Base-by-base conservation (phyloP, 2,329 filamentous ascomycete genomes). In the Phyllosticta citriasiana region DNA sequence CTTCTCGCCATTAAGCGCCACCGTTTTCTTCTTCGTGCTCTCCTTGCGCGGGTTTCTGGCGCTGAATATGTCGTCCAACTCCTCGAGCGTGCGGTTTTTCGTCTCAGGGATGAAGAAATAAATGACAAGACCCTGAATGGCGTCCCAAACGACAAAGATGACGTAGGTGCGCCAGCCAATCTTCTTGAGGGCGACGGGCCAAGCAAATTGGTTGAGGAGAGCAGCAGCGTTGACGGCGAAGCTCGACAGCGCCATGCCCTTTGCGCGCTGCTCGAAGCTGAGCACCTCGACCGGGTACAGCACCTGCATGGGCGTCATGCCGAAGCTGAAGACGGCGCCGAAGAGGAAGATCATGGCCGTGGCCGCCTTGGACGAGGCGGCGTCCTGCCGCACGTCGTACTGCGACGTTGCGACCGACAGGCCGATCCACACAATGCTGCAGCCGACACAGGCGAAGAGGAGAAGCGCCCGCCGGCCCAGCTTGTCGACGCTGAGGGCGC, bases 261-360 rank as follows among this genome's bases (percentile, higher is more conserved):
- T 80, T 1, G 78, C 78, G 14, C 78, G 71, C 1, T 70, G 76
- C 62, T 78, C 76, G 61, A 79, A 79, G 9, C 74, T 72, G 12
- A 80, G 69, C 64, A 76, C 78, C 64, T 80, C 78, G n/a, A 79
- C 78, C 0, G 77, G 75, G 65, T 80, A 80, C 4, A 80, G 65
- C 9, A 75, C 76, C 65, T 79, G 77, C 19, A 80, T 67, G 1
- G 78, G 72, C 1, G 72, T 74, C 63, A 71, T 69, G 50, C 71
- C 72, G 57, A 69, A 69, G 6, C 68, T 62, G 62, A 69, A 74
- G 55, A 68, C 67, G 50, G 69, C 68, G 25, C 68, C 67, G 66
- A 74, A 74, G 12, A 74, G 63, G 63, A 72, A 74, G 50, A 74
- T 69, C 57, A 62, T 74, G 68, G 70, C 58, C 70, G 71, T 4